Conservation (phyloP, 2,329 filamentous ascomycete genomes). For the Xylariomycetidae sp. region DNA sequence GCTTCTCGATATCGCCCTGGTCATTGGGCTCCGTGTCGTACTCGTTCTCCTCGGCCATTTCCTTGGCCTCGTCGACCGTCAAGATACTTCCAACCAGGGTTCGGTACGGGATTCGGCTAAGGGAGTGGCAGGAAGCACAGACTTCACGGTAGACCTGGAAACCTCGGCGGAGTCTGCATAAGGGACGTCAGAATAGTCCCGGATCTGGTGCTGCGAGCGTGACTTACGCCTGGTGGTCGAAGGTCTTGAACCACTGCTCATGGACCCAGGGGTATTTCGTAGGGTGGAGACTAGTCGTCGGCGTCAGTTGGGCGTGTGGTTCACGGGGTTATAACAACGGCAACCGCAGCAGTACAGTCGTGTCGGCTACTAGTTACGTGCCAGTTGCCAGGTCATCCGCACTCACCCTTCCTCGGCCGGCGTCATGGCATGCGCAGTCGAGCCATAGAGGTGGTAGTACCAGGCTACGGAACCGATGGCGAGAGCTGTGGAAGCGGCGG, state of each 20-base stretch:
- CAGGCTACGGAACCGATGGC: conserved; percentile 87
- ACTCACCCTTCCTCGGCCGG: conserved; percentile 98
- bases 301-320: too few relatives aligned
- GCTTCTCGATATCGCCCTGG: conserved; percentile 96
- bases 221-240: conserved; percentile 91
- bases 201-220: conserved; percentile 4
- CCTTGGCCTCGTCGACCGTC: conserved; percentile 98
- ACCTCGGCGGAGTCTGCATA: conserved; percentile 85
- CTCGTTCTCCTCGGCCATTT: conserved; percentile 93
- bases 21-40: conserved; percentile 98
- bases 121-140: conserved; percentile 95
- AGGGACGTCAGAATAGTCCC: conserved; percentile 37
- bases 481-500: conserved; percentile 77
- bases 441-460: conserved; percentile 96
- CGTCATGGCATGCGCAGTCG: conserved; percentile 80
- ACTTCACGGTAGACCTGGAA: conserved; percentile 99
- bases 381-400: conserved; percentile 11
- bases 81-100: conserved; percentile 82
- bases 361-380: neutral
- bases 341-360: neutral
- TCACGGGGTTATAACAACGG: too few relatives aligned
- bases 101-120: conserved; percentile 90
- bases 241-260: conserved; percentile 85
- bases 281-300: conserved; percentile 84
- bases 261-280: conserved; percentile 96